Conservation (phyloP, 2,329 filamentous ascomycete species). For the Aspergillus ustus region DNA sequence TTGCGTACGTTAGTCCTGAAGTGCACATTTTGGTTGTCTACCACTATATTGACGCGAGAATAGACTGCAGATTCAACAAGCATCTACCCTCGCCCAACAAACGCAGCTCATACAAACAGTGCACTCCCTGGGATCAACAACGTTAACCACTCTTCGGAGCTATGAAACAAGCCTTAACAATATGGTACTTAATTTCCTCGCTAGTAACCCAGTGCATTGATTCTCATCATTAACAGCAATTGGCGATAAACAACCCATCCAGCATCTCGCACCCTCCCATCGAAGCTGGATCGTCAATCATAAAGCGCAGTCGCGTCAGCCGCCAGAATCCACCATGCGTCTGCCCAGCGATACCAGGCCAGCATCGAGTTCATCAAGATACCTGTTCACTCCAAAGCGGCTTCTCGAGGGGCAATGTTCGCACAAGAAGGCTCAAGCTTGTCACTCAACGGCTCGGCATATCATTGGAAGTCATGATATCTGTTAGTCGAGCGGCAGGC, state of each 20-base stretch:
- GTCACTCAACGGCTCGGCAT: not conserved
- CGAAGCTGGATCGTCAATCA: too few relatives aligned
- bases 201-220: too few relatives aligned
- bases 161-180: not conserved
- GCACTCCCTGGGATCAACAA: not conserved
- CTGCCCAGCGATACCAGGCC: not conserved
- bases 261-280: not conserved
- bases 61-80: not conserved
- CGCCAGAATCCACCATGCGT: not conserved
- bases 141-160: not conserved
- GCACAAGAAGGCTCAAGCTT: not conserved
- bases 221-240: too few relatives aligned
- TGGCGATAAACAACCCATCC: not conserved
- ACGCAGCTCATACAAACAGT: not conserved
- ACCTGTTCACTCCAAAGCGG: not conserved
- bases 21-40: too few relatives aligned
- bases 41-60: not conserved
- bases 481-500: not conserved
- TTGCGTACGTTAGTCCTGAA: not conserved
- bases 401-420: not conserved
- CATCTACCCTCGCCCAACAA: not conserved
- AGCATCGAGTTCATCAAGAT: not conserved
- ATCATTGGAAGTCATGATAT: not conserved
- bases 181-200: too few relatives aligned
- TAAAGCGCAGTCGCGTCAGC: not conserved